Evolutionary conservation across 148 eudicot genomes (phyloP), one percentile per base, ranked within the genome.

Genomic region (Rhododendron mucronatum): DNA sequence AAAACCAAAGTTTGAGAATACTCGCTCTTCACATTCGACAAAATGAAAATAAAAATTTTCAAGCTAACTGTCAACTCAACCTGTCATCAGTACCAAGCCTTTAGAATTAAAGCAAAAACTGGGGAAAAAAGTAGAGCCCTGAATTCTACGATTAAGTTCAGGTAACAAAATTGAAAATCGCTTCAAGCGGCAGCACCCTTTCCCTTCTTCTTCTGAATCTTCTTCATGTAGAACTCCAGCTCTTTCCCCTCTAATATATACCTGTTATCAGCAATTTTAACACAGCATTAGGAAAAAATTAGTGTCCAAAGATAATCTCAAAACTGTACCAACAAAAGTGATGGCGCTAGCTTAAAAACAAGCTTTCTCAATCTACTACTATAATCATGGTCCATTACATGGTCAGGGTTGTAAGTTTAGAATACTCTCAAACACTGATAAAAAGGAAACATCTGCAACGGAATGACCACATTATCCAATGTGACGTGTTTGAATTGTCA

Each of bases 151-250:
- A 50, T 11, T 26, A 71, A 50, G 30, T 69, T 67, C 28, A 30
- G 85, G 41, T 47, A 18, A 35, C 57, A 84, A 84, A 59, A 76
- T 14, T 23, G n/a, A 65, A 83, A 33, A 39, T n/a, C 33, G 23
- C 26, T 71, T 74, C 57, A 88, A 81, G 89, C 82, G 76, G 90
- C 65, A 20, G 91, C 91, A 82, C 91, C 80, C 88, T 89, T 89
- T 73, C 91, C 91, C 57, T 89, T 89, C 88, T 89, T 89, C 82
- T 84, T 89, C 83, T 89, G 91, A 41, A 87, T 26, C 77, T 89
- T 89, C 87, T 89, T 89, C 91, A 89, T 85, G 84, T 89, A 89
- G 65, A 89, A 89, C 69, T 87, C 91, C 59, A 89, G 87, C 80
- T 89, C 90, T 81, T 87, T 89, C 41, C 91, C 91, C 83, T 87